These are phyloP conservation scores for Saccharomyces hybrid DNA, from an alignment of 1,139 yeast species.

Conservation along the genomic window DNA sequence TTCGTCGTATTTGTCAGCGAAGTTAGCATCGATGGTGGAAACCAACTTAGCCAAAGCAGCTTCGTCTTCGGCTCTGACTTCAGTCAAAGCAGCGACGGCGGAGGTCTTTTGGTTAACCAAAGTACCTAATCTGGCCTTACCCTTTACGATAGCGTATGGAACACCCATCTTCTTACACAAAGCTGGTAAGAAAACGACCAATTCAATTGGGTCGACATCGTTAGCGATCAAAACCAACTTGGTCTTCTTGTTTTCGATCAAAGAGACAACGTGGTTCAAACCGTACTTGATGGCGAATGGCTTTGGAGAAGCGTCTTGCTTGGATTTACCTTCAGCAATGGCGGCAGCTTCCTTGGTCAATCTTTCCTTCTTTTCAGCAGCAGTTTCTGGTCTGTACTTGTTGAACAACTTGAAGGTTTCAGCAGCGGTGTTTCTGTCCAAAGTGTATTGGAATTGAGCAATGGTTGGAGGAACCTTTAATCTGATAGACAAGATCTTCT, in stretches of 20 bases:
- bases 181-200: slow-evolving; percentile 94
- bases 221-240: slow-evolving; percentile 93
- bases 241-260: slow-evolving; percentile 96
- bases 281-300: slow-evolving; percentile 95
- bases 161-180: slow-evolving; percentile 98
- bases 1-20: slow-evolving; percentile 86
- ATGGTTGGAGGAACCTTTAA: slow-evolving; percentile 98
- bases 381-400: slow-evolving; percentile 97
- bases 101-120: slow-evolving; percentile 95
- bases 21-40: slow-evolving; percentile 89
- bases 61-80: slow-evolving; percentile 88
- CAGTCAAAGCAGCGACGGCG: slow-evolving; percentile 94
- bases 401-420: slow-evolving; percentile 92
- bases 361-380: slow-evolving; percentile 97
- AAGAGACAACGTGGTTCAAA: slow-evolving; percentile 95
- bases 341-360: slow-evolving; percentile 98
- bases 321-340: slow-evolving; percentile 93
- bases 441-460: slow-evolving; percentile 88
- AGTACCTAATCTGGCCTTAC: slow-evolving; percentile 97
- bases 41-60: slow-evolving; percentile 87
- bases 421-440: slow-evolving; percentile 97
- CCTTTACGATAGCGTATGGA: slow-evolving; percentile 96
- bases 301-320: slow-evolving; percentile 91
- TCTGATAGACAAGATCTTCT: slow-evolving; percentile 88
- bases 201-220: slow-evolving; percentile 98